phyloP scores from a whole-genome alignment of 495 filamentous ascomycete species.

The Barbatosphaeria neglecta region DNA sequence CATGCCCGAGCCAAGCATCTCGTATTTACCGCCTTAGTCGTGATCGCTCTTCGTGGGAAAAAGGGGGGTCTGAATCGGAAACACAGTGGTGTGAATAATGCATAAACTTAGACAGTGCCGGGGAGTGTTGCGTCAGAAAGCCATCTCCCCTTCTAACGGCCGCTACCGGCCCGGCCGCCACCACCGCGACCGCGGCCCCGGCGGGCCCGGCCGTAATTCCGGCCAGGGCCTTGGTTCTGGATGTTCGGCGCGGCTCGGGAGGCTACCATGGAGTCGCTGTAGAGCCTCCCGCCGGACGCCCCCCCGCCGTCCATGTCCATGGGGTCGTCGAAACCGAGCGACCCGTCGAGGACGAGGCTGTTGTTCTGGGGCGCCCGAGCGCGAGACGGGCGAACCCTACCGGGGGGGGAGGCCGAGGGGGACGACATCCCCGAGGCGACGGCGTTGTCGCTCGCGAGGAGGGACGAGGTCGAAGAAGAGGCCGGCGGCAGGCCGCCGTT shows the following conservation, averaged over 20 bases:
- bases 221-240: constrained; percentile 7
- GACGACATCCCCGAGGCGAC: too few relatives aligned
- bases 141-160: too few relatives aligned
- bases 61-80: too few relatives aligned
- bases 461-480: constrained; percentile 4
- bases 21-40: too few relatives aligned
- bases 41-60: too few relatives aligned
- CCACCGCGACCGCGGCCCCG: constrained; percentile 1
- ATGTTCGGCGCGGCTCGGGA: constrained; percentile 2
- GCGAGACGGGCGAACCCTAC: constrained; percentile 10
- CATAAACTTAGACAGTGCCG: too few relatives aligned
- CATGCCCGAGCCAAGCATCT: too few relatives aligned
- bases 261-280: constrained; percentile 19
- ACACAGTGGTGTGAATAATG: too few relatives aligned
- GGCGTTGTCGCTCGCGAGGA: too few relatives aligned
- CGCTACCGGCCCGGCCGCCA: not conserved
- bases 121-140: too few relatives aligned
- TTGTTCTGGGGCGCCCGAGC: constrained; percentile 21
- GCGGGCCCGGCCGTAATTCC: constrained; percentile 23
- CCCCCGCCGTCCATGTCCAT: constrained; percentile 33
- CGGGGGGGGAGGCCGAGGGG: too few relatives aligned
- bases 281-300: constrained; percentile 19
- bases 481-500: constrained; percentile 18
- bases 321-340: constrained; percentile 47
- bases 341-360: constrained; percentile 45